These are phyloP conservation scores for Cryptococcus sp. DNA, from an alignment of 1,284 basidiomycete species.

Conservation along the genomic window DNA sequence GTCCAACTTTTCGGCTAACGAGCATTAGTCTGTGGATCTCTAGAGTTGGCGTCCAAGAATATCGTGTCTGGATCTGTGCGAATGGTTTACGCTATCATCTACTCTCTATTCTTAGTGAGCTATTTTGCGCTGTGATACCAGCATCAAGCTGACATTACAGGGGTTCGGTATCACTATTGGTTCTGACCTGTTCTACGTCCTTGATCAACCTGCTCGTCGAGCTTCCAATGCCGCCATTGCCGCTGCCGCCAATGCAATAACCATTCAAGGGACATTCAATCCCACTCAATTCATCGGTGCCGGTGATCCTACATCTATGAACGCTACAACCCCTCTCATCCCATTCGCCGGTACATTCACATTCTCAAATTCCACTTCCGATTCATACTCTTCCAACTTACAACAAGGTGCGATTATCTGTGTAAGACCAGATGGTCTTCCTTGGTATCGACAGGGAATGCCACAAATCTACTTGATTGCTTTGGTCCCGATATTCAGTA, in stretches of 20 bases:
- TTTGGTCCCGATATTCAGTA: slow-evolving; percentile 76
- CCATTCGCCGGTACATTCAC: slow-evolving; percentile 68
- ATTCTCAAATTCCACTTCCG: slow-evolving; percentile 57
- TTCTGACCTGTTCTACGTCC: slow-evolving; percentile 73
- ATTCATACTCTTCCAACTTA: slow-evolving; percentile 24
- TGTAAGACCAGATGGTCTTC: slow-evolving; percentile 59
- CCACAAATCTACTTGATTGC: slow-evolving; percentile 70
- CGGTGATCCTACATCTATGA: slow-evolving; percentile 29
- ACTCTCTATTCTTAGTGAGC: slow-evolving; percentile 71
- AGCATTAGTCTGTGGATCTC: slow-evolving; percentile 64
- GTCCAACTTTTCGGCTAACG: neutral
- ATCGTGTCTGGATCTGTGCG: slow-evolving; percentile 81
- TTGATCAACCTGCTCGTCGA: slow-evolving; percentile 60
- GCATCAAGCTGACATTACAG: slow-evolving; percentile 18
- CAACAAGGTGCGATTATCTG: slow-evolving; percentile 53
- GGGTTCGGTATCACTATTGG: slow-evolving; percentile 85
- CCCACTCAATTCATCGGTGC: slow-evolving; percentile 42
- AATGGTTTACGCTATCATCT: slow-evolving; percentile 85
- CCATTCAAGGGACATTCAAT: slow-evolving; percentile 63
- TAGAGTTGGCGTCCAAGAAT: slow-evolving; percentile 82
- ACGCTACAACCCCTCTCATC: slow-evolving; percentile 54
- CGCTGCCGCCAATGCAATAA: slow-evolving; percentile 52
- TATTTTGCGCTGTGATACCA: slow-evolving; percentile 4
- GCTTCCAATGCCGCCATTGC: slow-evolving; percentile 55
- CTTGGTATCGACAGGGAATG: slow-evolving; percentile 75